Percentiles rank a stretch among this genome's conserved stretches.
These are phyloP conservation scores for Sarocladium strictum DNA, from an alignment of 2,329 filamentous ascomycete species.

Conservation along the genomic window DNA sequence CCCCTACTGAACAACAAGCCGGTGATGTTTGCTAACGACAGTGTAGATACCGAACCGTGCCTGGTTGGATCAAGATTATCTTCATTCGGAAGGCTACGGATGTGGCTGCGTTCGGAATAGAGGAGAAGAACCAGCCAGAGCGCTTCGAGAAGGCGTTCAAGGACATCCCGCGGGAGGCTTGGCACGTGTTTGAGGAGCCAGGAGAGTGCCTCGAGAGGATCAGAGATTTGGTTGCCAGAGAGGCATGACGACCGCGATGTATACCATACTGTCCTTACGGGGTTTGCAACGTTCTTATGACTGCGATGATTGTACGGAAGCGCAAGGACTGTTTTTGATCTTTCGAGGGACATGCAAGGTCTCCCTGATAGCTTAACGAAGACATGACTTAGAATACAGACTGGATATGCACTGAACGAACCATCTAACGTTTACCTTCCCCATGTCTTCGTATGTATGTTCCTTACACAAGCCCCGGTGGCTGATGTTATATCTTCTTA, in stretches of 20 bases:
- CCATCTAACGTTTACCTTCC: background rate
- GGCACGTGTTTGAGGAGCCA: conserved; percentile 79
- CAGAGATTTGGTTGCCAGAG: conserved; percentile 16
- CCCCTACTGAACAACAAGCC: too few species aligned
- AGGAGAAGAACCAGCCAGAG: conserved; percentile 65
- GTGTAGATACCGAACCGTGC: conserved; percentile 52
- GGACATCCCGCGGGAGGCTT: conserved; percentile 61
- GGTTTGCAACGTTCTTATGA: background rate
- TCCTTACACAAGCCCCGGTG: too few species aligned
- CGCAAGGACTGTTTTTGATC: background rate
- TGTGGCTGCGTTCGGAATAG: conserved; percentile 61
- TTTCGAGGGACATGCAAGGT: background rate
- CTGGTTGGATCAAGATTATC: conserved; percentile 75
- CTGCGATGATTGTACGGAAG: background rate
- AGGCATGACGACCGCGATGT: background rate
- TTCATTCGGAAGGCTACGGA: conserved; percentile 80
- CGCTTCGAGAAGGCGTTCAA: conserved; percentile 82
- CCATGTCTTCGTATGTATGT: background rate
- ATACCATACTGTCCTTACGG: background rate
- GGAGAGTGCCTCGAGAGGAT: conserved; percentile 48
- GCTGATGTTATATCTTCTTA: too few species aligned
- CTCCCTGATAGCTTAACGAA: background rate
- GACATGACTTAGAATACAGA: conserved; percentile 4
- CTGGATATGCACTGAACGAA: background rate
- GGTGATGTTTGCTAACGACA: conserved; percentile 13